These are phyloP conservation scores for Mucor ambiguus DNA, from an alignment of 371 early-diverging fungal genomes.

Conservation along the genomic window DNA sequence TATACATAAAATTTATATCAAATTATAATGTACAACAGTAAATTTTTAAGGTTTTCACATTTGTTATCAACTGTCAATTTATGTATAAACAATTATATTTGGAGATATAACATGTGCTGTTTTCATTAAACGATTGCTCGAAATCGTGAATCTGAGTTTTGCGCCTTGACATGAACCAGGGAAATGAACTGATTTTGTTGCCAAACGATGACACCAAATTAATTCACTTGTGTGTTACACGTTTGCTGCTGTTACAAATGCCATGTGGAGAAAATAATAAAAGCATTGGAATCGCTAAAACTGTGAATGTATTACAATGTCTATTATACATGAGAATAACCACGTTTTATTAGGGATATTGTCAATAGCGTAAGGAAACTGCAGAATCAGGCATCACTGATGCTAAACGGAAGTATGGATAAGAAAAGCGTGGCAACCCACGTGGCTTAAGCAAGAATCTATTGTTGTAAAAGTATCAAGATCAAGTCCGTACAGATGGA, in stretches of 20 bases:
- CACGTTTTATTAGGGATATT: not conserved
- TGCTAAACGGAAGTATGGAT: not conserved
- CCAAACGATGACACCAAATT: not conserved
- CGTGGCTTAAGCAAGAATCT: not conserved
- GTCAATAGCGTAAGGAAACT: not conserved
- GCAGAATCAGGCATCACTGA: not conserved
- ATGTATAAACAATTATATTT: not conserved
- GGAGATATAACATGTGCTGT: not conserved
- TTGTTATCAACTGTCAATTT: not conserved
- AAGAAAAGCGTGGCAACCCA: not conserved
- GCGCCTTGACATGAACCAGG: not conserved
- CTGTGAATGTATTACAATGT: not conserved
- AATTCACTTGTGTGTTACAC: not conserved
- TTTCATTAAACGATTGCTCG: not conserved
- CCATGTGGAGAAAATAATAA: not conserved
- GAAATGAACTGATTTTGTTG: conserved; percentile 1
- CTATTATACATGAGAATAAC: not conserved
- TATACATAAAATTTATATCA: not conserved
- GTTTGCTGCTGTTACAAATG: not conserved
- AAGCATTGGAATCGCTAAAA: not conserved
- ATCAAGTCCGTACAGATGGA: not conserved
- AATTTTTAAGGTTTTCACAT: not conserved
- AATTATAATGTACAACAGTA: not conserved
- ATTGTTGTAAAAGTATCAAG: not conserved
- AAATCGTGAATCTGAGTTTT: not conserved